These are phyloP conservation scores for Leishmania major DNA, from an alignment of 208 protist genomes.

Conservation along the genomic window DNA sequence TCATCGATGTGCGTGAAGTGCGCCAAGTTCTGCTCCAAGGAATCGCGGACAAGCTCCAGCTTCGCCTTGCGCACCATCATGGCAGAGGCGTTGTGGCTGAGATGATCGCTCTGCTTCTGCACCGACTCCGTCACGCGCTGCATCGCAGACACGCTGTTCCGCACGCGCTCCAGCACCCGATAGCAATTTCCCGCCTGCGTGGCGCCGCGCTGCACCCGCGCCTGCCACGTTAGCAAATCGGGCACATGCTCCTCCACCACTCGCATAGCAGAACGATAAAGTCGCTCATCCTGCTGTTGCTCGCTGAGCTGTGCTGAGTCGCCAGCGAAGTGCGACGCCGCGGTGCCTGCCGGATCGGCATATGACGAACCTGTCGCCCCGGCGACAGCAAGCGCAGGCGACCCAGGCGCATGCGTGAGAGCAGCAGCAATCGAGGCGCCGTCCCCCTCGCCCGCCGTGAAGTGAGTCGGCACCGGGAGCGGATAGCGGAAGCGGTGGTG, in stretches of 20 bases:
- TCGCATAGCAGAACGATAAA: constrained; percentile 26
- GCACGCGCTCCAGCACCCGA: constrained; percentile 43
- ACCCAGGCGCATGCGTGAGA: neutral
- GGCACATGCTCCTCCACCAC: constrained; percentile 55
- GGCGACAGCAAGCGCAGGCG: neutral
- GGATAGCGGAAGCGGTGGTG: constrained; percentile 53
- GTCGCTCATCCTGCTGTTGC: constrained; percentile 15
- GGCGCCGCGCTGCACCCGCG: constrained; percentile 40
- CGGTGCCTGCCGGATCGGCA: neutral
- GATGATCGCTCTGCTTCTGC: constrained; percentile 74
- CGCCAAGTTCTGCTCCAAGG: constrained; percentile 66
- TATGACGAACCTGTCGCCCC: neutral
- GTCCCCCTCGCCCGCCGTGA: constrained; percentile 10
- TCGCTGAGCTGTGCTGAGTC: neutral
- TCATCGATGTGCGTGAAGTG: constrained; percentile 86
- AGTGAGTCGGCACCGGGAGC: constrained; percentile 32
- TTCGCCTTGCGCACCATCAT: constrained; percentile 76
- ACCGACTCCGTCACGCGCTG: constrained; percentile 68
- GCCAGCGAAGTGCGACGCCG: neutral
- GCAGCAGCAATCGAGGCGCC: neutral
- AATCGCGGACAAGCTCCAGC: constrained; percentile 75
- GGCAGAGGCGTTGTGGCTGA: constrained; percentile 75
- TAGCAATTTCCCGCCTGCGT: constrained; percentile 55
- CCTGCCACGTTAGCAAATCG: constrained; percentile 48
- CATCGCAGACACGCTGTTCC: constrained; percentile 58